phyloP scores from a whole-genome alignment of 345 rosid species.

The Physaria fendleri region DNA sequence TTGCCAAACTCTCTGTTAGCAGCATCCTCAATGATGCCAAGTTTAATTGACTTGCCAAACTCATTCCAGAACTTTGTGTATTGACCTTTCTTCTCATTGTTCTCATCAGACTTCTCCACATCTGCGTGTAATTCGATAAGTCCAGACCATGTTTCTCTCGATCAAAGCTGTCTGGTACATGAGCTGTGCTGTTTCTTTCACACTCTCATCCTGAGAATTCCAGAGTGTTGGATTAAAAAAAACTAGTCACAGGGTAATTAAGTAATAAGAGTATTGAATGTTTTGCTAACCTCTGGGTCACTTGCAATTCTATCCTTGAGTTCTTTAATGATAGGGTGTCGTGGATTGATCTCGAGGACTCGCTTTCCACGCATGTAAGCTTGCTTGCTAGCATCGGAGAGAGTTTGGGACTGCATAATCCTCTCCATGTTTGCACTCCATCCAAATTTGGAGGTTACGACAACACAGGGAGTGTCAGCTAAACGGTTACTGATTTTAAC shows the following conservation, averaged over 20 bases:
- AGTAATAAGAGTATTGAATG: not conserved
- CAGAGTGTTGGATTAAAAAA: conserved; percentile 6
- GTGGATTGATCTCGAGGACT: conserved; percentile 90
- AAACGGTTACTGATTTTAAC: conserved; percentile 87
- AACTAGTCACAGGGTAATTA: not conserved
- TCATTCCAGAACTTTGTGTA: conserved; percentile 99
- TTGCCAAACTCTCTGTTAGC: conserved; percentile 94
- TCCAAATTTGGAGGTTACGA: conserved; percentile 88
- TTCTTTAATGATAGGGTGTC: conserved; percentile 95
- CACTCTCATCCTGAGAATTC: conserved; percentile 27
- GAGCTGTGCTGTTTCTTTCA: conserved; percentile 79
- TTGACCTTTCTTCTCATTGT: conserved; percentile 72
- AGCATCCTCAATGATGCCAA: conserved; percentile 93
- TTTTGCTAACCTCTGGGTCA: conserved; percentile 66
- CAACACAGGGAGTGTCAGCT: conserved; percentile 92
- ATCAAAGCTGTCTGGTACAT: conserved; percentile 89
- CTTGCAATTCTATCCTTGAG: conserved; percentile 73
- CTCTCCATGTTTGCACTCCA: conserved; percentile 99
- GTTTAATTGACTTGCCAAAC: conserved; percentile 95
- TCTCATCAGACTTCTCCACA: conserved; percentile 54
- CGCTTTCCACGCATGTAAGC: conserved; percentile 94
- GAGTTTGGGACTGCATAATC: conserved; percentile 97
- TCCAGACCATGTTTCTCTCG: conserved; percentile 39
- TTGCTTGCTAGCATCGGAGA: conserved; percentile 82
- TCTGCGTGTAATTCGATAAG: conserved; percentile 33